phyloP scores from a whole-genome alignment of 2,329 filamentous ascomycete genomes.

The Phialophora tarda region DNA sequence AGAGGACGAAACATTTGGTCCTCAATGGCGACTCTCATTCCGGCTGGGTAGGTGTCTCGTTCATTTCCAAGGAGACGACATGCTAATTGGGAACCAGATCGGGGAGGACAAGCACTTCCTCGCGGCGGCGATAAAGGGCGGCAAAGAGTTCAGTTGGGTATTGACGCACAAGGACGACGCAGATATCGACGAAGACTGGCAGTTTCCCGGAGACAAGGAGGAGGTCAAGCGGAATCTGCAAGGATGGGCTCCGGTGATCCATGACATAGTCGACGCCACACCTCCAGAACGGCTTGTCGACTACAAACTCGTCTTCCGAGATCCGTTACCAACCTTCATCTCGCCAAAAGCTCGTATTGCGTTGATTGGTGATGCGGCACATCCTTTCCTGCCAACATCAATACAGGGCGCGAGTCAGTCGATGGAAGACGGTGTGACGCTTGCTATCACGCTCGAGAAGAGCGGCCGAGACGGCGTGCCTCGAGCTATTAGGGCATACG shows the following conservation, averaged over 20 bases:
- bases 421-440: conserved; percentile 57
- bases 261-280: conserved; percentile 41
- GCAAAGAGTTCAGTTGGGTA: conserved; percentile 61
- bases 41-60: conserved; percentile 46
- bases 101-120: conserved; percentile 58
- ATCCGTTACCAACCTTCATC: conserved; percentile 40
- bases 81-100: conserved; percentile 17
- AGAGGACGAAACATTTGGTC: conserved; percentile 60
- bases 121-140: conserved; percentile 59
- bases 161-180: conserved; percentile 57
- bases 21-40: conserved; percentile 58
- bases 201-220: conserved; percentile 58
- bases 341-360: conserved; percentile 53
- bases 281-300: conserved; percentile 32
- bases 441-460: conserved; percentile 52
- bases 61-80: not conserved
- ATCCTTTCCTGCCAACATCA: conserved; percentile 57
- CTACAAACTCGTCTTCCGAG: conserved; percentile 36
- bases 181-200: conserved; percentile 63
- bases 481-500: conserved; percentile 39
- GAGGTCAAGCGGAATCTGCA: conserved; percentile 59
- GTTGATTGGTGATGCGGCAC: conserved; percentile 58
- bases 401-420: conserved; percentile 58
- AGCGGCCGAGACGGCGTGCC: conserved; percentile 40
- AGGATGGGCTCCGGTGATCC: conserved; percentile 55